Evolutionary conservation across 116 monocot genomes (phyloP).

Genomic region (Cymodocea nodosa): DNA sequence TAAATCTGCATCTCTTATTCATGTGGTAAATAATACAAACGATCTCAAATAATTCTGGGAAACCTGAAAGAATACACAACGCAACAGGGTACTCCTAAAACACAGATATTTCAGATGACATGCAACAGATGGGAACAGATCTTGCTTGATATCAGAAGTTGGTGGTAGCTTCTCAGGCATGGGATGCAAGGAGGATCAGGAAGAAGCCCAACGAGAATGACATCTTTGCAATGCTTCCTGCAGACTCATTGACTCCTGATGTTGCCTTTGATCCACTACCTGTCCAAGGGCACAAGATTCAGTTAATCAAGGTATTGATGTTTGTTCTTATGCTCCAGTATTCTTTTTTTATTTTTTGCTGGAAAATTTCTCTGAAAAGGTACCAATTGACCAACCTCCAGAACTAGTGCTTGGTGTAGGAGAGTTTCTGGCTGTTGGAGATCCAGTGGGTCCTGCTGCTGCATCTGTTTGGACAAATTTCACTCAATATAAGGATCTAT

Average conservation of each 20-base stretch:
- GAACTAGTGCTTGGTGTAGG: not conserved
- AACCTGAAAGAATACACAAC: not conserved
- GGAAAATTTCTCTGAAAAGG: not conserved
- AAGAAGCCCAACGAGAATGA: conserved; percentile 2
- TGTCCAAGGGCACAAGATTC: not conserved
- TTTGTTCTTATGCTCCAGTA: not conserved
- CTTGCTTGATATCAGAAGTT: not conserved
- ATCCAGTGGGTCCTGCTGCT: not conserved
- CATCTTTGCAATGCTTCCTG: not conserved
- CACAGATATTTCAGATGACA: not conserved
- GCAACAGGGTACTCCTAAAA: not conserved
- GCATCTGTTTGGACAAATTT: not conserved
- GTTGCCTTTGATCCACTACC: conserved; percentile 5
- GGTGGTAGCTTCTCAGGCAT: not conserved
- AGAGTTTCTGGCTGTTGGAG: not conserved
- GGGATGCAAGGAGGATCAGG: not conserved
- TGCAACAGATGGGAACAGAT: not conserved
- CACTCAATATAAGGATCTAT: not conserved
- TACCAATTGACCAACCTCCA: not conserved
- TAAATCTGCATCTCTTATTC: conserved; percentile 2
- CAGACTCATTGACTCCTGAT: not conserved
- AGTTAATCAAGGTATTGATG: not conserved
- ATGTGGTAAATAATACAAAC: conserved; percentile 1
- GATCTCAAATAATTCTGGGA: not conserved
- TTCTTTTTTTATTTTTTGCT: not conserved